phyloP scores from a whole-genome alignment of 306 rosid genomes.

The Fagus sylvatica region DNA sequence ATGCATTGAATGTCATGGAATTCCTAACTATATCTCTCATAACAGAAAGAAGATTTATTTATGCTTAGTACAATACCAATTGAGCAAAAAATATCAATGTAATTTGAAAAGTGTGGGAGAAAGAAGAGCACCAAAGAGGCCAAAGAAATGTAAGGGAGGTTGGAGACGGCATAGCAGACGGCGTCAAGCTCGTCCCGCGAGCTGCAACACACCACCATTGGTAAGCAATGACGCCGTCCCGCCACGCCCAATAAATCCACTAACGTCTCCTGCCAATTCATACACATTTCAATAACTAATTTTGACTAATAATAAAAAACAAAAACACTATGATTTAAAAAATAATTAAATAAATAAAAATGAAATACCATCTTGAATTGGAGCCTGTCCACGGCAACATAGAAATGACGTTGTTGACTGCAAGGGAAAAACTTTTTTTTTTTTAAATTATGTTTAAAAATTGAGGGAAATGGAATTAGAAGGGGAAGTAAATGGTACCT shows the following conservation, averaged over 20 bases:
- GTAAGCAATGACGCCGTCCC: constrained; percentile 66
- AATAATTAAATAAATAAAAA: neutral
- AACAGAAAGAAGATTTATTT: no score
- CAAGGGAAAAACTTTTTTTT: neutral
- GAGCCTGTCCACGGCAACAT: constrained; percentile 78
- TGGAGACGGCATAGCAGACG: constrained; percentile 60
- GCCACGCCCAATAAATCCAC: constrained; percentile 70
- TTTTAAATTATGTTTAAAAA: no score
- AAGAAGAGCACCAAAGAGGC: constrained; percentile 52
- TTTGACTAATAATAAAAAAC: no score
- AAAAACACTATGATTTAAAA: neutral
- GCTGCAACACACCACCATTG: constrained; percentile 76
- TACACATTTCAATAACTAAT: neutral
- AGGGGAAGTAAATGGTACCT: constrained; percentile 15
- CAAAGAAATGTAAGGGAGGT: constrained; percentile 64
- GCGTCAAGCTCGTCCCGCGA: constrained; percentile 85
- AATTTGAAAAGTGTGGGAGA: neutral
- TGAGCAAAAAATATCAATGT: neutral
- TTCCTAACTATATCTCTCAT: no score
- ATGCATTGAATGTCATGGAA: no score
- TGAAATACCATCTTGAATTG: constrained; percentile 71
- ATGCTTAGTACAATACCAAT: neutral
- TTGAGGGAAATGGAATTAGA: neutral
- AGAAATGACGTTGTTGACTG: constrained; percentile 80
- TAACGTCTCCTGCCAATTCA: constrained; percentile 60